Conservation (phyloP, 495 filamentous ascomycete species). For the Trypethelium eluteriae region DNA sequence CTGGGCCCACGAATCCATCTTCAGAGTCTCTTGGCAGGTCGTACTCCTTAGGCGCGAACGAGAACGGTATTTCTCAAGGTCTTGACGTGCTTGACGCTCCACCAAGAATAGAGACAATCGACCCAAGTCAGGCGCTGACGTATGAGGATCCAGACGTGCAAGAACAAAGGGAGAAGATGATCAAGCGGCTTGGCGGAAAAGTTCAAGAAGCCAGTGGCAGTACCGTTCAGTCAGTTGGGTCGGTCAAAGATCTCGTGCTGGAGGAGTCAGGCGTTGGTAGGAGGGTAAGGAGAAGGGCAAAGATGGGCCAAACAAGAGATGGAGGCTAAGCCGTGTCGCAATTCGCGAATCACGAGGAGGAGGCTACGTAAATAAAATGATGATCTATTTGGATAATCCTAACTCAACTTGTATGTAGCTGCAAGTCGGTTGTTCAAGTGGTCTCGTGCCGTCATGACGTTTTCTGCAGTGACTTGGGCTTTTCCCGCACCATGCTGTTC, state of each 20-base stretch:
- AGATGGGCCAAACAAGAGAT: not conserved
- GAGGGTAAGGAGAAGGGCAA: not conserved
- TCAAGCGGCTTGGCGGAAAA: conserved; percentile 27
- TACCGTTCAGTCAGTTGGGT: conserved; percentile 1
- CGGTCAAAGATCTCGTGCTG: conserved; percentile 11
- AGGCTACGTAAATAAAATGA: not conserved
- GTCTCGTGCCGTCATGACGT: conserved; percentile 64
- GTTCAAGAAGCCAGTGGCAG: not conserved
- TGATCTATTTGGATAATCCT: conserved; percentile 4
- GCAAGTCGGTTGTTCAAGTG: conserved; percentile 69
- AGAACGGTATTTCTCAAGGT: not conserved
- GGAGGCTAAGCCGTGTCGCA: not conserved
- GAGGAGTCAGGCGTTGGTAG: not conserved
- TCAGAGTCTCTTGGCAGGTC: conserved; percentile 13
- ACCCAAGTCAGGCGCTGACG: conserved; percentile 28
- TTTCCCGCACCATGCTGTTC: conserved; percentile 40
- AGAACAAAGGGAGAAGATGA: conserved; percentile 28
- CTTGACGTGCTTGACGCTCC: conserved; percentile 12
- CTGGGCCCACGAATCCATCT: conserved; percentile 19
- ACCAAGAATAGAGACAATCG: conserved; percentile 6
- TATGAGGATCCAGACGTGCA: conserved; percentile 33
- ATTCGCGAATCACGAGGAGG: too few relatives aligned
- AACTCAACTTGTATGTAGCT: conserved; percentile 62
- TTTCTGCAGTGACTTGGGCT: conserved; percentile 26
- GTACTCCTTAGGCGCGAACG: not conserved